phyloP scores from a whole-genome alignment of 2,329 filamentous ascomycete species.

The Trichoderma asperellum region DNA sequence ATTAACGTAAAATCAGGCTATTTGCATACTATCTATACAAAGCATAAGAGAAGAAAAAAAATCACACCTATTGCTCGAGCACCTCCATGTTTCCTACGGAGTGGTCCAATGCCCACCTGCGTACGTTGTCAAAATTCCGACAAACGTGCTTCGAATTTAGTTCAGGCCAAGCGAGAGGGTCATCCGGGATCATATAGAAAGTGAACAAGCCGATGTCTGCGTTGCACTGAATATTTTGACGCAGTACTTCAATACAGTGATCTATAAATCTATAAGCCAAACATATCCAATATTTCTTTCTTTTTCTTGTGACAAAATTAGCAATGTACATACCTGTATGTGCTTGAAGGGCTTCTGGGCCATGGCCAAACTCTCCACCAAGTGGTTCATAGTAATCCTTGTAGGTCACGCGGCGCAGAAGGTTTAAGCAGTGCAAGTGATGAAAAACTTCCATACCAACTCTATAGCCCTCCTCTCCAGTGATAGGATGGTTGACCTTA shows the following conservation, averaged over 20 bases:
- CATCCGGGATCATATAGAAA: constrained; percentile 13
- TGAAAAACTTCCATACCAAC: constrained; percentile 17
- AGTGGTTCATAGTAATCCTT: constrained; percentile 8
- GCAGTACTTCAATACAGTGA: constrained; percentile 8
- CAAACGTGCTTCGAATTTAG: constrained; percentile 14
- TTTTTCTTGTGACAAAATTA: too few relatives aligned
- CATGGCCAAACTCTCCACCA: constrained; percentile 5
- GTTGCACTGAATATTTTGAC: neutral
- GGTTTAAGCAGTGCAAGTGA: constrained; percentile 4
- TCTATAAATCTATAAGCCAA: neutral
- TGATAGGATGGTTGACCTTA: constrained; percentile 5
- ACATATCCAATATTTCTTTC: too few relatives aligned
- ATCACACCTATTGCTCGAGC: neutral
- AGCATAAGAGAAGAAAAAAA: too few relatives aligned
- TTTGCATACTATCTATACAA: too few relatives aligned
- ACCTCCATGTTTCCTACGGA: constrained; percentile 13
- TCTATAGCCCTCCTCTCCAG: constrained; percentile 12
- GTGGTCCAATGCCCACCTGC: constrained; percentile 2
- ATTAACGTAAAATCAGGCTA: too few relatives aligned
- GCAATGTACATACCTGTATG: constrained; percentile 1
- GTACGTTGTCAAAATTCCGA: constrained; percentile 1
- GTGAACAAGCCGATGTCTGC: constrained; percentile 3
- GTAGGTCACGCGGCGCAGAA: constrained; percentile 4
- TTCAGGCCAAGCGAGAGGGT: constrained; percentile 1
- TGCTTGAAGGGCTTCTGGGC: constrained; percentile 4